Percentiles rank a stretch among this genome's conserved stretches.
Conservation (phyloP, 2,329 filamentous ascomycete species). For the Apiospora koreana region DNA sequence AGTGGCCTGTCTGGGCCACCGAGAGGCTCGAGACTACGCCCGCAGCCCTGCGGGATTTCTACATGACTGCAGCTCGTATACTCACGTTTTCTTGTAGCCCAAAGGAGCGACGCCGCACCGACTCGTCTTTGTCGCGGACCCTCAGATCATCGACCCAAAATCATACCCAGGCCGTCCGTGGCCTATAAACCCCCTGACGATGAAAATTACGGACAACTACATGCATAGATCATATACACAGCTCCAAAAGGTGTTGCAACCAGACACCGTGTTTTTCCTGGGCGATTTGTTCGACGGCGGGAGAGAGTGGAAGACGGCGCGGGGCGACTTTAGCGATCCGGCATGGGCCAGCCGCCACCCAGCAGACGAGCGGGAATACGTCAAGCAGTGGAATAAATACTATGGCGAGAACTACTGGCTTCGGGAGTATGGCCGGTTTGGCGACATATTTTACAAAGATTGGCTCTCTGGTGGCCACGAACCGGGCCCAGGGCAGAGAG, state of each 20-base stretch:
- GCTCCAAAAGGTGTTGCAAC: conserved; percentile 74
- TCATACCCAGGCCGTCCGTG: conserved; percentile 84
- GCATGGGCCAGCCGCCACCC: conserved; percentile 57
- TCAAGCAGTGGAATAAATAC: conserved; percentile 69
- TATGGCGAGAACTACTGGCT: conserved; percentile 87
- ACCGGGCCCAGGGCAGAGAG: conserved; percentile 60
- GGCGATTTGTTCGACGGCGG: conserved; percentile 96
- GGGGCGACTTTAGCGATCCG: conserved; percentile 60
- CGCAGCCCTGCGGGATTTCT: too few species aligned
- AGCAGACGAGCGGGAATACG: conserved; percentile 50
- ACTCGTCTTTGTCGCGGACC: conserved; percentile 83
- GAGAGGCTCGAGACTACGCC: neutral
- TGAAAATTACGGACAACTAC: conserved; percentile 81
- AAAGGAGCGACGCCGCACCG: conserved; percentile 77
- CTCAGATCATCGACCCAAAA: conserved; percentile 89
- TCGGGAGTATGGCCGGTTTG: conserved; percentile 82
- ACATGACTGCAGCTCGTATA: conserved; percentile 16
- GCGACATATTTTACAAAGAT: conserved; percentile 76
- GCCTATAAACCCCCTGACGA: conserved; percentile 55
- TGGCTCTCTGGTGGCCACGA: conserved; percentile 61
- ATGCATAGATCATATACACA: conserved; percentile 79
- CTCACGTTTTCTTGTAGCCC: conserved; percentile 55
- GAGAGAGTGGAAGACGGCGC: conserved; percentile 83
- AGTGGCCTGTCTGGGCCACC: neutral
- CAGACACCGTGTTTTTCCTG: conserved; percentile 86